These are phyloP conservation scores for Paraleonurus japonicus DNA, from an alignment of 257 asterid genomes.

Conservation along the genomic window DNA sequence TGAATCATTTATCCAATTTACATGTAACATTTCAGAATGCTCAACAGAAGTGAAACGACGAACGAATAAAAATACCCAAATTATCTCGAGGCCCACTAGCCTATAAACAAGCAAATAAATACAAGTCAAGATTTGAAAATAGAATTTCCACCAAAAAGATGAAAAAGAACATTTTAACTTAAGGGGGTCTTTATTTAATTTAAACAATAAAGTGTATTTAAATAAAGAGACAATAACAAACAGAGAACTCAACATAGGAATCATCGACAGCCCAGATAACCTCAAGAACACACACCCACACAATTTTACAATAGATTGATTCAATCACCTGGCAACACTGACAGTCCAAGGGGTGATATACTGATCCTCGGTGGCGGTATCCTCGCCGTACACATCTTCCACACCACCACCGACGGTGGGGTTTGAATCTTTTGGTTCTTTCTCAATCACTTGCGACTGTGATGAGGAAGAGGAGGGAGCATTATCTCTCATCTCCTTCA, in stretches of 20 bases:
- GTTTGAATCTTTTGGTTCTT: slow-evolving; percentile 18
- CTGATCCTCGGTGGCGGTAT: slow-evolving; percentile 78
- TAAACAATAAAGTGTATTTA: not conserved
- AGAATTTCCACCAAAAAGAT: not conserved
- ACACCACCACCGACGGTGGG: slow-evolving; percentile 67
- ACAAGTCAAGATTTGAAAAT: not conserved
- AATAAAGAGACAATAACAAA: not conserved
- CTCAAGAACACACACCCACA: not conserved
- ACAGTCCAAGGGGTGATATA: slow-evolving; percentile 71
- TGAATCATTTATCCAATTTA: not conserved
- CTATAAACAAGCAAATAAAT: slow-evolving; percentile 1
- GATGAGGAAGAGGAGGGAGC: slow-evolving; percentile 28
- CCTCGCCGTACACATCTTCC: slow-evolving; percentile 77
- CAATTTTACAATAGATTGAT: not conserved
- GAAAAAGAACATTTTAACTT: not conserved
- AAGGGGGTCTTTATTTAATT: not conserved
- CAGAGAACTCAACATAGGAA: slow-evolving; percentile 31
- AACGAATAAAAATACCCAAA: not conserved
- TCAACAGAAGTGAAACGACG: not conserved
- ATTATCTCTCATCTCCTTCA: slow-evolving; percentile 52
- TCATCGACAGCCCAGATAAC: slow-evolving; percentile 20
- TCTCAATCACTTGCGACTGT: slow-evolving; percentile 29
- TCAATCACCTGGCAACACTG: slow-evolving; percentile 64
- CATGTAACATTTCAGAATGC: not conserved
- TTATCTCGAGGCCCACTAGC: slow-evolving; percentile 18